Base-by-base conservation (phyloP, 2,329 filamentous ascomycete genomes). In the Neocatenulostroma microsporum region DNA sequence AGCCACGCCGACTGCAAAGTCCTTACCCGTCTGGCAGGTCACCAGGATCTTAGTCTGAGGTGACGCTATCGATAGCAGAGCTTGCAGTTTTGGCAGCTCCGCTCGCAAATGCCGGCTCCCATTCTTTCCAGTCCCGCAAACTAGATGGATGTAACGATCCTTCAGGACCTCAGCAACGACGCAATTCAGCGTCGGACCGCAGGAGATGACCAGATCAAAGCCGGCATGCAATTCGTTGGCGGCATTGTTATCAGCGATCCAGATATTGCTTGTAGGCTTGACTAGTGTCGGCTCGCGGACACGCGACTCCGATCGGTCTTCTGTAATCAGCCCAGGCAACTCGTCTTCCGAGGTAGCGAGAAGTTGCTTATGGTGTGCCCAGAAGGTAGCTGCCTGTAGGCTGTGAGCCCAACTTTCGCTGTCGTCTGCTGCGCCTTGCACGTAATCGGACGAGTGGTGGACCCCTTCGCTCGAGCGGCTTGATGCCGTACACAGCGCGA, bases 401-500 rank as follows among this genome's bases (percentile, higher is more conserved):
- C 85, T 86, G 18, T 74, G 66, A 1, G 87, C 82, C 91, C 91
- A 98, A 49, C 84, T 85, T 66, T 98, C 91, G 10, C 83, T 85
- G 58, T 98, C 91, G 60, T 98, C 91, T 2, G 83, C 91, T 1
- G 89, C 89, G 34, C 91, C 91, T 62, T 96, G 91, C 41, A 98
- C 82, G 55, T 98, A 98, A 5, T 79, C 80, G 3, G 73, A 75
- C 54, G 82, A 78, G 19, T 76, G 41, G 7, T 44, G 45, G 76
- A 48, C 75, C 68, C 89, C 84, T 3, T 74, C 77, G 10, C 78
- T 82, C 2, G 87, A 78, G 12, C 82, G 72, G 21, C 79, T 73
- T 2, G 86, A 94, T 10, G 86, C 82, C 1, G 87, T 95, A 56
- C 85, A 91, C 54, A 91, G 84, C 15, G 96, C 73, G 3, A 96